Percentiles rank a stretch among this genome's conserved stretches.
Evolutionary conservation across 176 grass and related monocot genomes (phyloP).

Genomic region (Bonia amplexicaulis): DNA sequence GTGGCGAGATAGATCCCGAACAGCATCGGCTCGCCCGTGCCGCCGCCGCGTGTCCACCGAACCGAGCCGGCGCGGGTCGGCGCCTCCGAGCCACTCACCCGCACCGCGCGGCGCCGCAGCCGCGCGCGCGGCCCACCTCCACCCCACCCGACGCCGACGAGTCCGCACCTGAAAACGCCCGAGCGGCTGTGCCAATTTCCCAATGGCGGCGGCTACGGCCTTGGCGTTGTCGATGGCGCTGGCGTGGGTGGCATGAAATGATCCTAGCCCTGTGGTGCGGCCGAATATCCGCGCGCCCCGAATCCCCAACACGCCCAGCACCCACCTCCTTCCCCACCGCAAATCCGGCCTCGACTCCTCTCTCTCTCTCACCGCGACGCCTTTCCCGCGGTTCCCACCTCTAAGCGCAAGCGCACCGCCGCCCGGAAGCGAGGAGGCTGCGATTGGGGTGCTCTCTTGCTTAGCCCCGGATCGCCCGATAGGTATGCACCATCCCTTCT

Average conservation of each 20-base stretch:
- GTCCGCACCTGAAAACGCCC: neutral
- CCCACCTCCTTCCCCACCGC: conserved; percentile 11
- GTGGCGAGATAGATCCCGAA: neutral
- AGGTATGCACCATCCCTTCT: neutral
- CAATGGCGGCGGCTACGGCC: conserved; percentile 35
- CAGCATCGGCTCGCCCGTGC: neutral
- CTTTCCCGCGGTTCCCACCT: neutral
- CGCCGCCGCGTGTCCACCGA: conserved; percentile 22
- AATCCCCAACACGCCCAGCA: neutral
- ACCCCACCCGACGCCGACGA: conserved; percentile 28
- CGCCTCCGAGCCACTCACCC: neutral
- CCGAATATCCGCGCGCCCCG: conserved; percentile 33
- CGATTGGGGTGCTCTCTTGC: neutral
- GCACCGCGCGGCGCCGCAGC: neutral
- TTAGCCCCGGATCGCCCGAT: neutral
- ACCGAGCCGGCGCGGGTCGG: neutral
- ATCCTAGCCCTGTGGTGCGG: neutral
- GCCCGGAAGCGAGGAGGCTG: neutral
- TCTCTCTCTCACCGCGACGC: neutral
- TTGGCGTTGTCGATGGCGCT: neutral
- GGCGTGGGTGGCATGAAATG: conserved; percentile 14
- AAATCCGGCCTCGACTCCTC: neutral
- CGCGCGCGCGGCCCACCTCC: neutral
- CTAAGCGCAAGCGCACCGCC: neutral
- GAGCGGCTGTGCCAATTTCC: neutral